Conservation (phyloP, 768 basidiomycete species). For the Mycena indigotica region DNA sequence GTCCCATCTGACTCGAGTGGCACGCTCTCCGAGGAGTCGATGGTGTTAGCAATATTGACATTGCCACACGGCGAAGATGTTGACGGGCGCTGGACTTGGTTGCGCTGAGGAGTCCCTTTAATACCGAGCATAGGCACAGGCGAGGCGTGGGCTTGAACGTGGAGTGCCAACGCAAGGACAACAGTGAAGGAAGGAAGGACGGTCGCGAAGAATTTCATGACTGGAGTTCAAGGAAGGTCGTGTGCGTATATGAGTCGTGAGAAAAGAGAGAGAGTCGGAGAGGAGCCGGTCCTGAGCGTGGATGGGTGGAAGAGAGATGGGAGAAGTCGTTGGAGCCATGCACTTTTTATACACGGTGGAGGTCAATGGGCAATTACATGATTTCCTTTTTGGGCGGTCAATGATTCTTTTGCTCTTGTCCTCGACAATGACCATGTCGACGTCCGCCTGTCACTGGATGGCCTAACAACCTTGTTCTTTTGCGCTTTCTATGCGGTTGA, state of each 20-base stretch:
- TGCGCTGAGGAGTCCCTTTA: slow-evolving; percentile 2
- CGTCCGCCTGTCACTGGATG: too few species aligned
- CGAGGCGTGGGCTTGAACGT: slow-evolving; percentile 15
- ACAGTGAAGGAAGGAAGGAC: slow-evolving; percentile 5
- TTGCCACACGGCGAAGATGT: slow-evolving; percentile 8
- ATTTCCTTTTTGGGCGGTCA: too few species aligned
- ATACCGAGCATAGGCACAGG: slow-evolving; percentile 17
- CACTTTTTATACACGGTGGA: too few species aligned
- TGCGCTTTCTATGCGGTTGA: too few species aligned
- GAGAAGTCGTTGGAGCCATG: too few species aligned
- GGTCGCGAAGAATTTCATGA: slow-evolving; percentile 11
- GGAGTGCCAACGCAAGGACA: slow-evolving; percentile 1
- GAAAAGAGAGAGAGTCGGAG: slow-evolving; percentile 4
- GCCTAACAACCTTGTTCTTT: too few species aligned
- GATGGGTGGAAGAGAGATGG: too few species aligned
- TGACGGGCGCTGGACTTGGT: slow-evolving; percentile 14
- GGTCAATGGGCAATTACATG: too few species aligned
- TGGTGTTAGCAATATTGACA: slow-evolving; percentile 13
- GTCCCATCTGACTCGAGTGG: slow-evolving; percentile 9
- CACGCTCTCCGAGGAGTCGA: slow-evolving; percentile 13
- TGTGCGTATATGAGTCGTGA: slow-evolving; percentile 7
- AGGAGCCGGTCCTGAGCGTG: background rate
- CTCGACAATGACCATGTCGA: too few species aligned
- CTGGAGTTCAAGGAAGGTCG: slow-evolving; percentile 15
- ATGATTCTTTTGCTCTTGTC: too few species aligned